Evolutionary conservation across 2,329 filamentous ascomycete species (phyloP).

Genomic region (Penicillium capsulatum): DNA sequence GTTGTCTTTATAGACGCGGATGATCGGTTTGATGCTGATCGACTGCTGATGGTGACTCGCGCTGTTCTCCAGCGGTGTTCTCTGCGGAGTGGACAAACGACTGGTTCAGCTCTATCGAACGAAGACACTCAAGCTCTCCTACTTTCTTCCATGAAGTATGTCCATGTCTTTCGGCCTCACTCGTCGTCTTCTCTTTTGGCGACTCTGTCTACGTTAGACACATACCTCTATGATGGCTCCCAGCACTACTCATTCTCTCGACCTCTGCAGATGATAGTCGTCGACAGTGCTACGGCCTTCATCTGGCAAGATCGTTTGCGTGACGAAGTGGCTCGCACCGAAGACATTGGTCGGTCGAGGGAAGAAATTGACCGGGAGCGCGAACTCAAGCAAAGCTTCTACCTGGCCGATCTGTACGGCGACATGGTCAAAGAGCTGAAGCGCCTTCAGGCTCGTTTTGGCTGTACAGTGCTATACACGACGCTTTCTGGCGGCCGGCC

Average conservation of each 20-base stretch:
- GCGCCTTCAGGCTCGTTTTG: conserved; percentile 35
- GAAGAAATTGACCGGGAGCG: conserved; percentile 29
- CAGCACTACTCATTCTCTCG: conserved; percentile 47
- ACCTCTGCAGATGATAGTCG: conserved; percentile 47
- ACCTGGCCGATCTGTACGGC: conserved; percentile 30
- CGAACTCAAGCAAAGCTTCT: conserved; percentile 26
- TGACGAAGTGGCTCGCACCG: conserved; percentile 41
- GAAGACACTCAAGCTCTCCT: conserved; percentile 30
- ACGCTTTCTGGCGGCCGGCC: conserved; percentile 21
- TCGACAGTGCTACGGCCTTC: conserved; percentile 56
- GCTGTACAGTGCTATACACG: conserved; percentile 40
- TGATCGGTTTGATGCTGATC: conserved; percentile 49
- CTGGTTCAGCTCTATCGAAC: conserved; percentile 3
- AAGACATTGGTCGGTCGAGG: conserved; percentile 32
- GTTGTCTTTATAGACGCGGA: conserved; percentile 57
- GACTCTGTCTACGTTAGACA: conserved; percentile 46
- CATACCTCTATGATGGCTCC: conserved; percentile 47
- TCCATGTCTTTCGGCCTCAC: conserved; percentile 57
- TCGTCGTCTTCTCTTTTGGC: conserved; percentile 49
- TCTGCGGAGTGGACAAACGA: conserved; percentile 6
- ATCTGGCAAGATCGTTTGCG: conserved; percentile 50
- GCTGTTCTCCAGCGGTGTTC: conserved; percentile 21
- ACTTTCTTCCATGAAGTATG: conserved; percentile 46
- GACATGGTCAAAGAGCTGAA: conserved; percentile 31
- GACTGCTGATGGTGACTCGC: conserved; percentile 38